Evolutionary conservation across 495 filamentous ascomycete species (phyloP), one percentile per base, ranked within the genome.

Genomic region (Hyaloscypha variabilis): DNA sequence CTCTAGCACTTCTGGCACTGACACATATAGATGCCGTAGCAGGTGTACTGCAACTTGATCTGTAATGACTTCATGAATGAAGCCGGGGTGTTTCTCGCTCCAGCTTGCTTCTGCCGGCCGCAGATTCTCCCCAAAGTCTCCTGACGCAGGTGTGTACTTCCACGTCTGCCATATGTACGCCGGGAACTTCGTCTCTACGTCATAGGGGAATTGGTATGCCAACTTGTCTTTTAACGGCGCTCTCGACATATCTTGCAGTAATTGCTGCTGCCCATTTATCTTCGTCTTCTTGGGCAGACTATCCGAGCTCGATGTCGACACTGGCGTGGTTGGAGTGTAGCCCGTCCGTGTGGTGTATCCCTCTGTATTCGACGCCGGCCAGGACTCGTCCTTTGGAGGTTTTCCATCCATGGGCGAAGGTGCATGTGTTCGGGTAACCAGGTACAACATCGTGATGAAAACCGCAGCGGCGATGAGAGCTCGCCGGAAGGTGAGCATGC

Each of bases 151-250:
- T 1, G 88, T 90, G 74, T 89, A 91, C 77, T 96, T 97, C 95
- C 95, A 99, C 46, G 95, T 99, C 80, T 99, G 95, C 95, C 95
- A 99, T 66, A 99, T 96, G 77, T 96, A 99, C 29, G 93, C 94
- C 0, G 95, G 95, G 76, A 99, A 99, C 75, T 92, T 94, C 63
- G 80, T 75, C 67, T 92, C 87, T 54, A 93, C 83, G 69, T 96
- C 89, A 79, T 98, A 99, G 14, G 94, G 93, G 74, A 94, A 99
- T 71, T 96, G 90, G 79, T 96, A 97, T 42, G 87, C 90, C 58
- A 99, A 83, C 71, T 93, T 93, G 31, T 97, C 91, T 72, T 87
- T 84, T 21, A 98, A 78, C 13, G 91, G 86, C 70, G 86, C 85
- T 73, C 83, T 83, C 39, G 81, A 80, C 68, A 83, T 76, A 67